These are phyloP conservation scores for Xylaria telfairii DNA, from an alignment of 495 filamentous ascomycete genomes.

Conservation along the genomic window DNA sequence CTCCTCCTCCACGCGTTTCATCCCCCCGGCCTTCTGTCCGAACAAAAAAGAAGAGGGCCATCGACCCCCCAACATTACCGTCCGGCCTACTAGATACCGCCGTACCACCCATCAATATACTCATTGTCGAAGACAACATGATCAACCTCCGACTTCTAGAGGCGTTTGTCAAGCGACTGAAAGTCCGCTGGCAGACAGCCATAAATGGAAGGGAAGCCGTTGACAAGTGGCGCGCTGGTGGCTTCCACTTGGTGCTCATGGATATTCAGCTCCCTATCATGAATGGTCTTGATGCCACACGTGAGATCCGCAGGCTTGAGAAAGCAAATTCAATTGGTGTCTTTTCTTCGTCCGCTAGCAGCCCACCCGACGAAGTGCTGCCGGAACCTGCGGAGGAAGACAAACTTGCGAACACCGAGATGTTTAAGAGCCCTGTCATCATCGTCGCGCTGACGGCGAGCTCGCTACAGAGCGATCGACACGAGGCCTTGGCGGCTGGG, in stretches of 20 bases:
- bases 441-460: slow-evolving; percentile 96
- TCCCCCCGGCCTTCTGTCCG: slow-evolving; percentile 59
- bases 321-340: slow-evolving; percentile 89
- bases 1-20: slow-evolving; percentile 64
- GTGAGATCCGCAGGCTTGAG: slow-evolving; percentile 91
- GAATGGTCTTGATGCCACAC: slow-evolving; percentile 95
- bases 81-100: slow-evolving; percentile 78
- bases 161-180: slow-evolving; percentile 94
- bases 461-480: slow-evolving; percentile 89
- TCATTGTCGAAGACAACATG: slow-evolving; percentile 98
- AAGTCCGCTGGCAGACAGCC: slow-evolving; percentile 97
- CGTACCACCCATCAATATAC: slow-evolving; percentile 94
- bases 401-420: slow-evolving; percentile 67
- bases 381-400: slow-evolving; percentile 62
- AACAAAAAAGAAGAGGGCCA: slow-evolving; percentile 63
- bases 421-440: slow-evolving; percentile 96
- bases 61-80: slow-evolving; percentile 57
- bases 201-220: slow-evolving; percentile 94
- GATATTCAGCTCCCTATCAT: slow-evolving; percentile 98
- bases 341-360: slow-evolving; percentile 62
- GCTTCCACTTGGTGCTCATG: slow-evolving; percentile 98
- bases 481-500: slow-evolving; percentile 92
- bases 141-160: slow-evolving; percentile 94
- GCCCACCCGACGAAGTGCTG: slow-evolving; percentile 44
- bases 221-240: slow-evolving; percentile 87